Conservation (phyloP, 106 monocot species). For the Triglochin maritima region DNA sequence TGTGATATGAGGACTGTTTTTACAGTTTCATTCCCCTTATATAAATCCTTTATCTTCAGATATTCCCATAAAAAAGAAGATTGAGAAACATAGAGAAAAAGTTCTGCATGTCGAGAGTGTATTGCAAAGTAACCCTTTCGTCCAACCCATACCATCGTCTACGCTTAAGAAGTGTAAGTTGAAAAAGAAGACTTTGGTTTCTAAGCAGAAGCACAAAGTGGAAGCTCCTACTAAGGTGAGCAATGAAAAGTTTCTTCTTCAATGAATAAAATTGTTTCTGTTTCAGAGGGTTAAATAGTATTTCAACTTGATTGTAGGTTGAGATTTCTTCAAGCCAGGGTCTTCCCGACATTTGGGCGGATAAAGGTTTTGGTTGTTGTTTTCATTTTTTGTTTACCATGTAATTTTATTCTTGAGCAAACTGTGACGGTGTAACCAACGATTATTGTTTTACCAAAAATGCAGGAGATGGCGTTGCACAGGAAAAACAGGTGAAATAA, state of each 20-base stretch:
- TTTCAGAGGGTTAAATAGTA: background rate
- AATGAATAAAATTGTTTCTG: background rate
- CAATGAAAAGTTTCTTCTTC: background rate
- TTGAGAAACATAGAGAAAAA: slow-evolving; percentile 70
- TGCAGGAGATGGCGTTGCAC: slow-evolving; percentile 34
- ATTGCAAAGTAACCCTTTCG: slow-evolving; percentile 53
- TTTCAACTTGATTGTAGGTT: slow-evolving; percentile 24
- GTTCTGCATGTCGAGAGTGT: slow-evolving; percentile 57
- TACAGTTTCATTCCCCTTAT: too few species aligned
- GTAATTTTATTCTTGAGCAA: background rate
- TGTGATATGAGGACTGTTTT: too few species aligned
- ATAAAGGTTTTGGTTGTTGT: slow-evolving; percentile 38
- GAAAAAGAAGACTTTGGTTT: slow-evolving; percentile 23
- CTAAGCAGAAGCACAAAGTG: slow-evolving; percentile 3
- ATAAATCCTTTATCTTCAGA: slow-evolving; percentile 13
- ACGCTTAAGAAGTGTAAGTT: slow-evolving; percentile 33
- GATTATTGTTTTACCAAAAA: slow-evolving; percentile 1
- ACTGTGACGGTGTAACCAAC: background rate
- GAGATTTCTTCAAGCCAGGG: slow-evolving; percentile 12
- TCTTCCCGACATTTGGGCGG: slow-evolving; percentile 55
- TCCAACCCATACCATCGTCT: slow-evolving; percentile 60
- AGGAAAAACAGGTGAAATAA: slow-evolving; percentile 30
- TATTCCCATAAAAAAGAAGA: slow-evolving; percentile 51
- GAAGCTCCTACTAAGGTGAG: slow-evolving; percentile 30
- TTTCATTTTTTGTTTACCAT: background rate